Evolutionary conservation across 2,329 filamentous ascomycete species (phyloP).

Genomic region (Sarocladiaceae sp.): DNA sequence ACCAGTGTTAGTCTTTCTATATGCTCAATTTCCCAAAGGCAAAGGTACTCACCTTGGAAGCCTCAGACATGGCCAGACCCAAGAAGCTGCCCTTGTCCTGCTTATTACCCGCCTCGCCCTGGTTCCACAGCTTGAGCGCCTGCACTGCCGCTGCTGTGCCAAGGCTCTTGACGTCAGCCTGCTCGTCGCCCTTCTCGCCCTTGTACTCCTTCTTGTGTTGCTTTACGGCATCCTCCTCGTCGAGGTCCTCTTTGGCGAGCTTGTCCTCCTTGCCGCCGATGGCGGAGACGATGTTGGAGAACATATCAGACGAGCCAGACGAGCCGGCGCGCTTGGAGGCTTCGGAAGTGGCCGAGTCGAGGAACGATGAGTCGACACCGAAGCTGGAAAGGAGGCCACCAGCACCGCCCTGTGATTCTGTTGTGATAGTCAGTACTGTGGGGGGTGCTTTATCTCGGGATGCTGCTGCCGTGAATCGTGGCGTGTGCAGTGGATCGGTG

Average conservation of each 20-base stretch:
- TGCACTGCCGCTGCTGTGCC: slow-evolving; percentile 75
- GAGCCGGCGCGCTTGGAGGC: slow-evolving; percentile 40
- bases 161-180: slow-evolving; percentile 45
- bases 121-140: slow-evolving; percentile 72
- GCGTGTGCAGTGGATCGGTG: background rate
- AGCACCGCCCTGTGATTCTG: slow-evolving; percentile 27
- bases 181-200: slow-evolving; percentile 36
- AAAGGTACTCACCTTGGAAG: slow-evolving; percentile 56
- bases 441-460: background rate
- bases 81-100: slow-evolving; percentile 73
- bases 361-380: slow-evolving; percentile 38
- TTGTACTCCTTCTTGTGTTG: slow-evolving; percentile 72
- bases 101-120: slow-evolving; percentile 40
- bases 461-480: slow-evolving; percentile 3
- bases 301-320: slow-evolving; percentile 41
- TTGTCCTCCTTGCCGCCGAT: slow-evolving; percentile 44
- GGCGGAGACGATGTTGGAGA: slow-evolving; percentile 39
- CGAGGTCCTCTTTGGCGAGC: slow-evolving; percentile 40
- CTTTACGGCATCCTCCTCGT: slow-evolving; percentile 57
- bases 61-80: slow-evolving; percentile 81
- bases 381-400: slow-evolving; percentile 31
- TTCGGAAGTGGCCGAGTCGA: slow-evolving; percentile 40
- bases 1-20: background rate
- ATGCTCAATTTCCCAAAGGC: background rate
- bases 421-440: slow-evolving; percentile 6